Conservation (phyloP, 2,329 filamentous ascomycete species). For the Pseudocercospora macadamiae region DNA sequence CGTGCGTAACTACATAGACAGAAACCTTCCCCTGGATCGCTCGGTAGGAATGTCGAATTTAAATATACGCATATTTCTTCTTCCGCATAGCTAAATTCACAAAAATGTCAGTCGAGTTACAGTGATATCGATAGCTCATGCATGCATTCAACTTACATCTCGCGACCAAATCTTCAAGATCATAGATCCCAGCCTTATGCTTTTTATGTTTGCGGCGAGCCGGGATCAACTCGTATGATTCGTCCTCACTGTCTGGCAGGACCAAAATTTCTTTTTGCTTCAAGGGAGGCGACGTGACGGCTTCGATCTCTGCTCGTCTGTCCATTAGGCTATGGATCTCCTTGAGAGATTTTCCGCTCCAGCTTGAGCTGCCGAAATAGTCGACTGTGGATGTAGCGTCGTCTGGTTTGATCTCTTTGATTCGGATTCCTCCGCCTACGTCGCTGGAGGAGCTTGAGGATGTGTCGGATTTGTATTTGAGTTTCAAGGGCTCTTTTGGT, state of each 20-base stretch:
- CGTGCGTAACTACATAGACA: no score
- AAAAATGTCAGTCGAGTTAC: background rate
- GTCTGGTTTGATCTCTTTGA: slow-evolving; percentile 13
- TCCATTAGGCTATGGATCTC: slow-evolving; percentile 3
- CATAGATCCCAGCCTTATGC: slow-evolving; percentile 12
- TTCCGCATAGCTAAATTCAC: background rate
- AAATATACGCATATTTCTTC: slow-evolving; percentile 11
- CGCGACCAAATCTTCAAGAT: slow-evolving; percentile 19
- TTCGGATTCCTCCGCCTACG: background rate
- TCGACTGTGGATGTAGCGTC: no score
- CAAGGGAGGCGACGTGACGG: background rate
- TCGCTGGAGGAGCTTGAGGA: background rate
- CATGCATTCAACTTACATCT: slow-evolving; percentile 7
- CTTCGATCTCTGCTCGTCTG: background rate
- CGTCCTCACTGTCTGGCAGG: slow-evolving; percentile 8
- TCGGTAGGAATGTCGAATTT: no score
- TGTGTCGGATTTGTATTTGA: slow-evolving; percentile 8
- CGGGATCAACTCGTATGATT: slow-evolving; percentile 12
- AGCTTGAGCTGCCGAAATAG: background rate
- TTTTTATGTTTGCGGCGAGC: slow-evolving; percentile 3
- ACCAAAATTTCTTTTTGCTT: slow-evolving; percentile 5
- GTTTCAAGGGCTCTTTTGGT: slow-evolving; percentile 3
- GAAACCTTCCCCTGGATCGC: no score
- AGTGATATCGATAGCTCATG: background rate
- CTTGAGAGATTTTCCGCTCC: background rate